These are phyloP conservation scores for Debaryomyces tyrocola DNA, from an alignment of 805 yeast genomes.

Conservation along the genomic window DNA sequence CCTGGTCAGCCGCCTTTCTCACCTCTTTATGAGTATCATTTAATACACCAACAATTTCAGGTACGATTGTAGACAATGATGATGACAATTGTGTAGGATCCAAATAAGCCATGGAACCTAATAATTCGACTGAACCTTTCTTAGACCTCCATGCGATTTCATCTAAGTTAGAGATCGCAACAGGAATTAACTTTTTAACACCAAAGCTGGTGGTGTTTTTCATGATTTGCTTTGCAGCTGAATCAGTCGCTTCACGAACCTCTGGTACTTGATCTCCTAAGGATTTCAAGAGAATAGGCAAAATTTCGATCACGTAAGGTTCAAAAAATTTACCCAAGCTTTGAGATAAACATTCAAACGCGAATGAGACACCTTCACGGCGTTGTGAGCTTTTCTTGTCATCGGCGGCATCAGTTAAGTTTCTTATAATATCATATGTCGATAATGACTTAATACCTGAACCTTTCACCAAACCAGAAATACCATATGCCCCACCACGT, in stretches of 20 bases:
- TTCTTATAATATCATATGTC: slow-evolving; percentile 74
- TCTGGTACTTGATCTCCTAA: slow-evolving; percentile 84
- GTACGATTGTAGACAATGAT: slow-evolving; percentile 86
- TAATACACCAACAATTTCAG: slow-evolving; percentile 92
- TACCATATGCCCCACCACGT: slow-evolving; percentile 95
- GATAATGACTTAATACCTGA: slow-evolving; percentile 77
- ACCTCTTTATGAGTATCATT: slow-evolving; percentile 97
- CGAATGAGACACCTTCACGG: slow-evolving; percentile 86
- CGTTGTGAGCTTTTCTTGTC: slow-evolving; percentile 72
- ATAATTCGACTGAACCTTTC: slow-evolving; percentile 92
- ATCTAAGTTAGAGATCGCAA: slow-evolving; percentile 81
- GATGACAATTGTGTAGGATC: slow-evolving; percentile 93
- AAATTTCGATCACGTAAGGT: slow-evolving; percentile 87
- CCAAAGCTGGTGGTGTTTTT: slow-evolving; percentile 89
- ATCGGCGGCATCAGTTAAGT: slow-evolving; percentile 78
- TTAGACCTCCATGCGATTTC: slow-evolving; percentile 95
- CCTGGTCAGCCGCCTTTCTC: slow-evolving; percentile 87
- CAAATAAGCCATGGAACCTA: slow-evolving; percentile 97
- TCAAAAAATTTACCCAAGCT: slow-evolving; percentile 79
- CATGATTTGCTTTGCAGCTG: slow-evolving; percentile 88
- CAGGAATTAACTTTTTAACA: slow-evolving; percentile 85
- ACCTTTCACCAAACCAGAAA: slow-evolving; percentile 92
- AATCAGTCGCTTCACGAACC: slow-evolving; percentile 86
- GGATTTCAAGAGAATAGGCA: slow-evolving; percentile 76
- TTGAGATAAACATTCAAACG: slow-evolving; percentile 80